A percentile compares a stretch with the other conserved stretches of the same genome.
phyloP scores from a whole-genome alignment of 2,329 filamentous ascomycete species.

The Alternaria ventricosa region DNA sequence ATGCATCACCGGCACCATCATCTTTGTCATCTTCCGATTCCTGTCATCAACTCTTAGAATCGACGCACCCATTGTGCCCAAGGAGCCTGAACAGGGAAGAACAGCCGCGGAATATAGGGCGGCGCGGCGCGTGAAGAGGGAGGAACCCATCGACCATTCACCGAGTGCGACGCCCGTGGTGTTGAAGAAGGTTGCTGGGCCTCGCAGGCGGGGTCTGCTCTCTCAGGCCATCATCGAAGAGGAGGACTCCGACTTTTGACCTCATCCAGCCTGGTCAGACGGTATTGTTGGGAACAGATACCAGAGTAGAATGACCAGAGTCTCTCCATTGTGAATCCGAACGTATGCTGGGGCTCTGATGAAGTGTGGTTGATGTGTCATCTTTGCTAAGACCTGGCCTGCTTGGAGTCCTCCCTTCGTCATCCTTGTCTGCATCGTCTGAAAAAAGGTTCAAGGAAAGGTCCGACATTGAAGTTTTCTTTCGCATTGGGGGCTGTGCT shows the following conservation, averaged over 20 bases:
- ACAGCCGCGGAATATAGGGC: constrained; percentile 41
- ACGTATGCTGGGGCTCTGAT: not conserved
- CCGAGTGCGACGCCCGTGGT: constrained; percentile 23
- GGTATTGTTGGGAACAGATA: not conserved
- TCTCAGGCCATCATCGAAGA: constrained; percentile 76
- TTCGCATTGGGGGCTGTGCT: not conserved
- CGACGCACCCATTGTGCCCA: constrained; percentile 28
- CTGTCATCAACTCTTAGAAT: constrained; percentile 60
- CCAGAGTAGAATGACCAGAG: constrained; percentile 10
- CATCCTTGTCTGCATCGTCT: not conserved
- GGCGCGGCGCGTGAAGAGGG: constrained; percentile 34
- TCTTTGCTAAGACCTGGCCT: not conserved
- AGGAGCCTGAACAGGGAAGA: constrained; percentile 15
- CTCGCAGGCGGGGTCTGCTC: constrained; percentile 58
- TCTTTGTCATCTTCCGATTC: constrained; percentile 64
- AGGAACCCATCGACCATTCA: constrained; percentile 19
- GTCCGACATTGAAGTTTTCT: not conserved
- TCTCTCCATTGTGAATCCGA: constrained; percentile 1
- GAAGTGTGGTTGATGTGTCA: not conserved
- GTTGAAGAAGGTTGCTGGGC: constrained; percentile 38
- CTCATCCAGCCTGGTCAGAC: not conserved
- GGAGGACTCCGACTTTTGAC: constrained; percentile 63
- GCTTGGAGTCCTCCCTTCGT: not conserved
- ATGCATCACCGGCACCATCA: constrained; percentile 64
- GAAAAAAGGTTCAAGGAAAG: not conserved